These are phyloP conservation scores for Babesia ovis DNA, from an alignment of 169 alveolate species.

Conservation along the genomic window DNA sequence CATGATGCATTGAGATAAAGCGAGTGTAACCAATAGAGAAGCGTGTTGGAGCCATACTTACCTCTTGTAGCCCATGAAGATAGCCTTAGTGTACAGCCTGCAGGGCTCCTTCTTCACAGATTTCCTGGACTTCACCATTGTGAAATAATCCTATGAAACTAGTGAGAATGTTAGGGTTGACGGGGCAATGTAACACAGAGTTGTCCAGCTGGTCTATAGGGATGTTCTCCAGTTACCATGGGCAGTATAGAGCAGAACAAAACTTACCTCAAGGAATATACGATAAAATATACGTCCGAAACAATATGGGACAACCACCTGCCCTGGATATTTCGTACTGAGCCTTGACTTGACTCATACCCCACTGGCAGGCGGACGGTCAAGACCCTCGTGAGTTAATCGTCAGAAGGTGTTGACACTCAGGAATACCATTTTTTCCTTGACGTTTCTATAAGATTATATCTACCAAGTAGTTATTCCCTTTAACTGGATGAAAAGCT, in stretches of 20 bases:
- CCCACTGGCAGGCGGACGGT: constrained; percentile 25
- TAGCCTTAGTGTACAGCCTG: constrained; percentile 88
- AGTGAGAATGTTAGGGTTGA: too few species aligned
- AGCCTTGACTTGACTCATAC: not conserved
- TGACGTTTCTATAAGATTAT: too few species aligned
- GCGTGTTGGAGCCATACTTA: constrained; percentile 36
- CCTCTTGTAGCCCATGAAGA: constrained; percentile 91
- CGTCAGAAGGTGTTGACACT: not conserved
- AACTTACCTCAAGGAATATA: constrained; percentile 3
- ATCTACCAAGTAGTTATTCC: too few species aligned
- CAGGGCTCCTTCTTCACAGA: constrained; percentile 81
- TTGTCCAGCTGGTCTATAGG: too few species aligned
- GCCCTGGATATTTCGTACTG: not conserved
- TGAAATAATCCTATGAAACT: too few species aligned
- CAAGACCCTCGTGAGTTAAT: not conserved
- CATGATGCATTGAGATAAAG: not conserved
- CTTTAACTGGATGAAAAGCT: too few species aligned
- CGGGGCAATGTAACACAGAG: too few species aligned
- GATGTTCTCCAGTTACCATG: too few species aligned
- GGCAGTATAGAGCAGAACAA: too few species aligned
- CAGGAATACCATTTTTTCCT: not conserved
- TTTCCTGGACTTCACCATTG: constrained; percentile 52
- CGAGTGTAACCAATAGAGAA: too few species aligned
- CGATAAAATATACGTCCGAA: constrained; percentile 4
- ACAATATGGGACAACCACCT: not conserved